phyloP scores from a whole-genome alignment of 257 asterid genomes.

The Rubia yunnanensis region DNA sequence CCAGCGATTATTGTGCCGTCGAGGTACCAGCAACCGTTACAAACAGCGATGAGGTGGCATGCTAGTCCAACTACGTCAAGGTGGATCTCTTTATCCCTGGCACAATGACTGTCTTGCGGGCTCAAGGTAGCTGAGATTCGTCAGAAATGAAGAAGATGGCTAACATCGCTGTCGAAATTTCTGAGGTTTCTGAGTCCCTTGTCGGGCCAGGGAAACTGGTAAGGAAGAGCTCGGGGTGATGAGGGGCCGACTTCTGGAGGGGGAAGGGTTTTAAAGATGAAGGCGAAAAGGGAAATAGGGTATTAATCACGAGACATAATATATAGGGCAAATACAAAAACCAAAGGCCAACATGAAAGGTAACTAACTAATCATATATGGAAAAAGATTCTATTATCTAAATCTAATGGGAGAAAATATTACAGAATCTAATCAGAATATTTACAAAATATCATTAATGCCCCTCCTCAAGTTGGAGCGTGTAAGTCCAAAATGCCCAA shows the following conservation, averaged over 20 bases:
- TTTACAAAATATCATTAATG: too few species aligned
- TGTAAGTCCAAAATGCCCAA: too few species aligned
- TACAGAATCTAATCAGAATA: too few species aligned
- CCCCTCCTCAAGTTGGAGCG: too few species aligned
- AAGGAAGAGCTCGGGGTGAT: slow-evolving; percentile 93
- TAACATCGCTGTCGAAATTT: slow-evolving; percentile 54
- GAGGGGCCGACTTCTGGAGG: slow-evolving; percentile 42
- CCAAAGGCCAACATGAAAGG: too few species aligned
- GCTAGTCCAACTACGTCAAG: slow-evolving; percentile 63
- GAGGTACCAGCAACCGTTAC: slow-evolving; percentile 83
- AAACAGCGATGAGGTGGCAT: slow-evolving; percentile 56
- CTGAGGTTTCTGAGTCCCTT: slow-evolving; percentile 62
- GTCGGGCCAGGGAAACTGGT: slow-evolving; percentile 44
- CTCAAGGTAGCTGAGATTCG: slow-evolving; percentile 57
- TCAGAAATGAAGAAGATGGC: slow-evolving; percentile 74
- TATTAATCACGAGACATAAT: too few species aligned
- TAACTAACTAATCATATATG: too few species aligned
- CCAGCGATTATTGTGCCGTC: slow-evolving; percentile 87
- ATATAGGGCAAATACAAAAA: too few species aligned
- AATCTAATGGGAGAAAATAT: too few species aligned
- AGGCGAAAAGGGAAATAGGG: too few species aligned
- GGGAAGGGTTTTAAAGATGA: too few species aligned
- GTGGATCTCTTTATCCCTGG: slow-evolving; percentile 82
- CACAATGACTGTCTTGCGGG: slow-evolving; percentile 68
- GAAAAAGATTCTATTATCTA: too few species aligned